Conservation (phyloP, 805 yeast genomes). For the Saturnispora sanitii region DNA sequence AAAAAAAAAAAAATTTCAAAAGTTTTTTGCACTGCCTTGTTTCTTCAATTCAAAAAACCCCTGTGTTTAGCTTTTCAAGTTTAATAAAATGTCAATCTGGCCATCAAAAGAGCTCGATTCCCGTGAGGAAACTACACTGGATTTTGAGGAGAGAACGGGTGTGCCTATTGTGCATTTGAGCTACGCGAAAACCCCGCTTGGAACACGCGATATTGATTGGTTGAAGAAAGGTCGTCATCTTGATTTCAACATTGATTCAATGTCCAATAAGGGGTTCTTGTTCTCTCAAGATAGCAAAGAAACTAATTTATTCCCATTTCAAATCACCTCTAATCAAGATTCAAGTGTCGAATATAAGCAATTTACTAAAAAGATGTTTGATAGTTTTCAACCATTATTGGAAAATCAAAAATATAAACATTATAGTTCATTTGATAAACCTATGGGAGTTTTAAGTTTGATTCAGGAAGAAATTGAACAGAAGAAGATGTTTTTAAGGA, state of each 20-base stretch:
- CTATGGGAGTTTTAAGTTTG: slow-evolving; percentile 23
- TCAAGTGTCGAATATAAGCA: slow-evolving; percentile 33
- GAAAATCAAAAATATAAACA: slow-evolving; percentile 33
- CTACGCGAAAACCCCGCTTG: slow-evolving; percentile 26
- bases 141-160: slow-evolving; percentile 19
- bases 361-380: slow-evolving; percentile 43
- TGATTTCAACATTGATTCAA: slow-evolving; percentile 27
- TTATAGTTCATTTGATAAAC: slow-evolving; percentile 19
- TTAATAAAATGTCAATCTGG: slow-evolving; percentile 3
- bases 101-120: background rate
- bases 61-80: no score
- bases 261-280: background rate
- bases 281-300: background rate
- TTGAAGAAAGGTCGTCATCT: slow-evolving; percentile 27
- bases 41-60: background rate
- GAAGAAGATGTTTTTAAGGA: slow-evolving; percentile 29
- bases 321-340: slow-evolving; percentile 28
- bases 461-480: slow-evolving; percentile 29
- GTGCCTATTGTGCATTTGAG: slow-evolving; percentile 26
- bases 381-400: slow-evolving; percentile 41
- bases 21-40: background rate
- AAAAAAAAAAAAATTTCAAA: background rate
- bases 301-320: slow-evolving; percentile 32
- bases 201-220: slow-evolving; percentile 25
- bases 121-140: background rate